These are phyloP conservation scores for Entomortierella parvispora DNA, from an alignment of 192 early-diverging fungal species.

Conservation along the genomic window DNA sequence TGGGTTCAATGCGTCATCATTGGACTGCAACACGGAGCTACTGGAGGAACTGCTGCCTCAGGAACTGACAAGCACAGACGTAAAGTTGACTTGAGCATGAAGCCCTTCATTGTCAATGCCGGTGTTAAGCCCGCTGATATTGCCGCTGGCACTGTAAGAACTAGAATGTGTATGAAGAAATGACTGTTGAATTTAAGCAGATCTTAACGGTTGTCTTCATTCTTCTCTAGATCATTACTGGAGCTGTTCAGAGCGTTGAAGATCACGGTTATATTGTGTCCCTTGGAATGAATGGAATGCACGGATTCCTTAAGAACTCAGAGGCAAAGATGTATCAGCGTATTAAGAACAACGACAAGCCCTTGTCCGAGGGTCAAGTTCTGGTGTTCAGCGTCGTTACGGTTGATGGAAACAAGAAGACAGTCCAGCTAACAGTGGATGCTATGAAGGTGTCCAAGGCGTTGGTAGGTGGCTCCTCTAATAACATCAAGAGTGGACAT, in stretches of 20 bases:
- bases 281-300: conserved; percentile 72
- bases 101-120: conserved; percentile 82
- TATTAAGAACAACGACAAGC: conserved; percentile 65
- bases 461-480: conserved; percentile 41
- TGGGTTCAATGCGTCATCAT: conserved; percentile 80
- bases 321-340: conserved; percentile 72
- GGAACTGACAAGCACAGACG: conserved; percentile 56
- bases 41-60: conserved; percentile 31
- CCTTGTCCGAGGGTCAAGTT: conserved; percentile 80
- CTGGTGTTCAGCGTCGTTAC: conserved; percentile 72
- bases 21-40: conserved; percentile 57
- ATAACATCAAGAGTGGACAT: background rate
- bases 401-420: conserved; percentile 69
- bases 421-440: conserved; percentile 74
- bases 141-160: conserved; percentile 71
- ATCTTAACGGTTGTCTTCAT: too few relatives aligned
- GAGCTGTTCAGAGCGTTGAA: conserved; percentile 83
- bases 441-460: conserved; percentile 66
- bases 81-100: conserved; percentile 79
- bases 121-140: conserved; percentile 73
- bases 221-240: conserved; percentile 62
- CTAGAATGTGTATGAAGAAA: background rate
- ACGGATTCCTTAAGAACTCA: conserved; percentile 80
- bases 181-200: too few relatives aligned
- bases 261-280: conserved; percentile 93